Conservation (phyloP, 2,329 filamentous ascomycete genomes). For the Fusarium sp. region DNA sequence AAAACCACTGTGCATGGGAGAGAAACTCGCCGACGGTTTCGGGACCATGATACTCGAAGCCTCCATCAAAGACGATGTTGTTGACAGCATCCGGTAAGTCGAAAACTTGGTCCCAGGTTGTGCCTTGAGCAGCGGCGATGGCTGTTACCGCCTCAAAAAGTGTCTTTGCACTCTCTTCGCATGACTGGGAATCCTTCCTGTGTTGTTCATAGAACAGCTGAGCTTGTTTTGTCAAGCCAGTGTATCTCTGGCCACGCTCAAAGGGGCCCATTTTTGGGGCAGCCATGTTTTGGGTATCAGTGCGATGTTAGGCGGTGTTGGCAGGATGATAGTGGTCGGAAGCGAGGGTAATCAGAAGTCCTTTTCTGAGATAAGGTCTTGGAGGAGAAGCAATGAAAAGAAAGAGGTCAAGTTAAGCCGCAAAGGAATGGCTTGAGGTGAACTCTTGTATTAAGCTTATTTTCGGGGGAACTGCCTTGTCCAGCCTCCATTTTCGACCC, state of each 20-base stretch:
- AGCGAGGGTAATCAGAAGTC: background rate
- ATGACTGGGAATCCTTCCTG: background rate
- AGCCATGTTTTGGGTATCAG: background rate
- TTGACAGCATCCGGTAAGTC: background rate
- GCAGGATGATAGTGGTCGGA: background rate
- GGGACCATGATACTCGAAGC: background rate
- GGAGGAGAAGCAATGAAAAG: background rate
- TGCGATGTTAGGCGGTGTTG: background rate
- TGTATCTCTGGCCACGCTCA: conserved; percentile 1
- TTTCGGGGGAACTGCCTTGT: background rate
- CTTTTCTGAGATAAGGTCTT: background rate
- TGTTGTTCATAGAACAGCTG: background rate
- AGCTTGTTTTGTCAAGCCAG: background rate
- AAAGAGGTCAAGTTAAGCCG: background rate
- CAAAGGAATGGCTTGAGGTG: background rate
- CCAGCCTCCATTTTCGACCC: background rate
- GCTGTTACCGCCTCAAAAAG: background rate
- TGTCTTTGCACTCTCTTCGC: background rate
- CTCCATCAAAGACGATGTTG: background rate
- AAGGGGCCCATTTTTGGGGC: background rate
- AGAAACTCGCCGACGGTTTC: background rate
- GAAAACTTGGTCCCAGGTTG: background rate
- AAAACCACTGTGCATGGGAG: background rate
- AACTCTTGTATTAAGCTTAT: background rate
- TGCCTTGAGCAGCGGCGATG: background rate